These are phyloP conservation scores for Borovskyia barvae DNA, from an alignment of 208 protist species.

Conservation along the genomic window DNA sequence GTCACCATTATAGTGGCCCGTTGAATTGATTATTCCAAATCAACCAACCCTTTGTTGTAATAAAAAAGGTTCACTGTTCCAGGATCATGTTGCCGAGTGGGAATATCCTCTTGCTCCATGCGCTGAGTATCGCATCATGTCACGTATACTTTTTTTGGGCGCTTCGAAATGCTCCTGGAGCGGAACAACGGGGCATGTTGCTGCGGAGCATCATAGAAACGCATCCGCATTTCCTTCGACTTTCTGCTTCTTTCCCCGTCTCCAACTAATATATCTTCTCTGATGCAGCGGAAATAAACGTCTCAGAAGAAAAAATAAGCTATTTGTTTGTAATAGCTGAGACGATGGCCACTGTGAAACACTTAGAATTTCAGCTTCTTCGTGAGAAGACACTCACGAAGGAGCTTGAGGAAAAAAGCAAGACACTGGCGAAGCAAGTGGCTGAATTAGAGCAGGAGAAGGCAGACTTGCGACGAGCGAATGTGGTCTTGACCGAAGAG, in stretches of 20 bases:
- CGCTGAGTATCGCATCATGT: no score
- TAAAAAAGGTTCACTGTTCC: no score
- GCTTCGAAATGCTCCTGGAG: no score
- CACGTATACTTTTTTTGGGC: no score
- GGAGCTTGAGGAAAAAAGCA: conserved; percentile 72
- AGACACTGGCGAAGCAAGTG: conserved; percentile 59
- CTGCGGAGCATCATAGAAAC: not conserved
- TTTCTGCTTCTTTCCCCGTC: not conserved
- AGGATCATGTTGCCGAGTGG: no score
- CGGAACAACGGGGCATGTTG: no score
- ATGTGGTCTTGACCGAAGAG: conserved; percentile 57
- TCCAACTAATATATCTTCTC: not conserved
- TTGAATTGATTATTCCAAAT: not conserved
- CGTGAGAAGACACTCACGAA: conserved; percentile 60
- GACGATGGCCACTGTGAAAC: conserved; percentile 71
- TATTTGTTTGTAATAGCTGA: conserved; percentile 5
- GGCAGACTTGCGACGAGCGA: conserved; percentile 74
- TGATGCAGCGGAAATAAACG: not conserved
- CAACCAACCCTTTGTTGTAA: not conserved
- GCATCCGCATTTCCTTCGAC: not conserved
- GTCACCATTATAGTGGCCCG: not conserved
- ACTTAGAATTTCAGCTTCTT: conserved; percentile 80
- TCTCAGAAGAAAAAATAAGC: no score
- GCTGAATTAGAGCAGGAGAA: conserved; percentile 82
- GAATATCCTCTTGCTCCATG: no score